A percentile compares a stretch with the other conserved stretches of the same genome.
These are phyloP conservation scores for Cornus suecica DNA, from an alignment of 148 eudicot species.

Conservation along the genomic window DNA sequence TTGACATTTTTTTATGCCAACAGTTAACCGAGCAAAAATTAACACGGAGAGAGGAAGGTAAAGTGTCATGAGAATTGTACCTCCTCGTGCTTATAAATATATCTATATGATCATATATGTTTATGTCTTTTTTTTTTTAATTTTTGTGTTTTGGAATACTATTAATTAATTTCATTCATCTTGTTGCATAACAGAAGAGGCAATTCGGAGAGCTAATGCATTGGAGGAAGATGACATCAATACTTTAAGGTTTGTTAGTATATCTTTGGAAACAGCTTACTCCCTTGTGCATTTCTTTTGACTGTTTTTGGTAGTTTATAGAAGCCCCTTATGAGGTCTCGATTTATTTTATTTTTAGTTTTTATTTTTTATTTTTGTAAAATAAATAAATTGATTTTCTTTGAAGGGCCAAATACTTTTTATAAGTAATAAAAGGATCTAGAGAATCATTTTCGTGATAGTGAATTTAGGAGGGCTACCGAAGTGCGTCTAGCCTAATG, in stretches of 20 bases:
- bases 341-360: too few species aligned
- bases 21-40: constrained; percentile 77
- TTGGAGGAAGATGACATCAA: constrained; percentile 65
- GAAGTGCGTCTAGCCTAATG: too few species aligned
- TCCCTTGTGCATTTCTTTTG: too few species aligned
- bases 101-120: not conserved
- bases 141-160: not conserved
- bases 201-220: constrained; percentile 75
- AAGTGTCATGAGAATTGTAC: constrained; percentile 4
- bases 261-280: not conserved
- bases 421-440: too few species aligned
- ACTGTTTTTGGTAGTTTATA: too few species aligned
- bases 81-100: not conserved
- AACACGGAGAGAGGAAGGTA: constrained; percentile 83
- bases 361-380: too few species aligned
- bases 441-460: too few species aligned
- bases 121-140: not conserved
- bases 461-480: too few species aligned
- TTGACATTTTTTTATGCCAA: not conserved
- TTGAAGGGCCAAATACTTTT: too few species aligned
- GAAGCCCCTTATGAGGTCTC: too few species aligned
- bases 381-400: too few species aligned
- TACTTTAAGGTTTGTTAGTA: constrained; percentile 59
- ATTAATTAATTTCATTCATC: constrained; percentile 17
- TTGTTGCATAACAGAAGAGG: constrained; percentile 59